Conservation (phyloP, 2,329 filamentous ascomycete genomes). For the Ascochyta viciae-villosae region DNA sequence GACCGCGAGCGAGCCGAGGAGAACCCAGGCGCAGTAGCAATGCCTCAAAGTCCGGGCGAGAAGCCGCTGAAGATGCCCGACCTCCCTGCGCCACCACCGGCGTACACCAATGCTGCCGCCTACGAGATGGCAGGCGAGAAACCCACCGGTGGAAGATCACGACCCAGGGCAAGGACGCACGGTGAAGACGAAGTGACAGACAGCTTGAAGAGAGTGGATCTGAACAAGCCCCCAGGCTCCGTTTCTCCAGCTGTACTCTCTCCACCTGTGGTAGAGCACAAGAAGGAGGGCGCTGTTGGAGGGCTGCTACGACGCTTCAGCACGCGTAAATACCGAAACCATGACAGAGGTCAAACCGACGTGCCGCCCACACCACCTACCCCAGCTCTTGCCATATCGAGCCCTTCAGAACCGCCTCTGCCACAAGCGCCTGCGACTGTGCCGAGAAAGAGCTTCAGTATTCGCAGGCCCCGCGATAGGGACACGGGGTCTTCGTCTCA, state of each 20-base stretch:
- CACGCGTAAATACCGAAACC: conserved; percentile 77
- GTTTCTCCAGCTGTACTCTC: conserved; percentile 60
- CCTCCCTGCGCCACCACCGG: conserved; percentile 80
- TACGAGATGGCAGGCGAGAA: conserved; percentile 92
- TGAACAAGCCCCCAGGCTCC: conserved; percentile 57
- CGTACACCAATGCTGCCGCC: conserved; percentile 82
- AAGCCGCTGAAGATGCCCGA: conserved; percentile 71
- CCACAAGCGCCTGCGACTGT: conserved; percentile 54
- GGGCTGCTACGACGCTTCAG: conserved; percentile 89
- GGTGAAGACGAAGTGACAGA: conserved; percentile 91
- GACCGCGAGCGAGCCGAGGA: conserved; percentile 73
- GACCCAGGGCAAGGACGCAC: conserved; percentile 88
- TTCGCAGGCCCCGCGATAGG: conserved; percentile 67
- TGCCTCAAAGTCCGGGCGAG: conserved; percentile 65
- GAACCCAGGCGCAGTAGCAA: conserved; percentile 65
- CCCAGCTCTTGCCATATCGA: conserved; percentile 81
- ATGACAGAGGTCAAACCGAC: conserved; percentile 58
- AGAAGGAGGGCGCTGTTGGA: conserved; percentile 86
- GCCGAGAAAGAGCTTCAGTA: conserved; percentile 87
- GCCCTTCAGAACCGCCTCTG: conserved; percentile 66
- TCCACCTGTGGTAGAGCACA: conserved; percentile 62
- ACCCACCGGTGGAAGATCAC: conserved; percentile 80
- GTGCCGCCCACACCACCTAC: conserved; percentile 70
- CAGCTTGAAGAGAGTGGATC: conserved; percentile 69
- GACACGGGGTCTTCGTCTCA: conserved; percentile 59